phyloP scores from a whole-genome alignment of 371 early-diverging fungal genomes.

The Rhizopus microsporus region DNA sequence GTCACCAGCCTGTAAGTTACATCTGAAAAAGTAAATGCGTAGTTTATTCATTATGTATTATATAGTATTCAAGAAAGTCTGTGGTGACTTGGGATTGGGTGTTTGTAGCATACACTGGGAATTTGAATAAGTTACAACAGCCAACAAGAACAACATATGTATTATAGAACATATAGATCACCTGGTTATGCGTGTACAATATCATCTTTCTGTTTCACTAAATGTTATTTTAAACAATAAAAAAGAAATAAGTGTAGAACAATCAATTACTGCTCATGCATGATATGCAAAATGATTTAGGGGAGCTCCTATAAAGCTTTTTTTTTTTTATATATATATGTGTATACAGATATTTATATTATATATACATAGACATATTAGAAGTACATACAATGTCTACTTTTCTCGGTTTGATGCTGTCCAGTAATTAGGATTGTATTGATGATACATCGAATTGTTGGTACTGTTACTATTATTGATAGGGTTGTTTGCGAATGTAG shows the following conservation, averaged over 20 bases:
- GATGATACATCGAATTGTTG: neutral
- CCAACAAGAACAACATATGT: no score
- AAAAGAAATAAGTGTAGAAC: neutral
- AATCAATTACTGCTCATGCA: neutral
- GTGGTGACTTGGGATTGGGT: constrained; percentile 24
- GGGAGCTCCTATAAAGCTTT: no score
- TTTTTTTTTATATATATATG: no score
- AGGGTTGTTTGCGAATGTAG: neutral
- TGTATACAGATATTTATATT: neutral
- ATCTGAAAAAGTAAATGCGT: neutral
- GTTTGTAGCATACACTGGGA: constrained; percentile 26
- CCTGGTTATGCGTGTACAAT: neutral
- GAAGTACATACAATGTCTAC: neutral
- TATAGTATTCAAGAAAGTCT: constrained; percentile 29
- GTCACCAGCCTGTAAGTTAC: constrained; percentile 11
- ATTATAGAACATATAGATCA: neutral
- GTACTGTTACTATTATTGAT: neutral
- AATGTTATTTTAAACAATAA: neutral
- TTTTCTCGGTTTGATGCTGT: neutral
- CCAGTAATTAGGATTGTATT: constrained; percentile 1
- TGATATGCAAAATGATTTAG: neutral
- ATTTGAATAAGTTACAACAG: constrained; percentile 1
- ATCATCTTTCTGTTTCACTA: neutral
- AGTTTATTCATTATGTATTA: neutral
- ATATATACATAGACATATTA: neutral